Conservation (phyloP, 2,329 filamentous ascomycete species). For the Aspergillus viridinutans region DNA sequence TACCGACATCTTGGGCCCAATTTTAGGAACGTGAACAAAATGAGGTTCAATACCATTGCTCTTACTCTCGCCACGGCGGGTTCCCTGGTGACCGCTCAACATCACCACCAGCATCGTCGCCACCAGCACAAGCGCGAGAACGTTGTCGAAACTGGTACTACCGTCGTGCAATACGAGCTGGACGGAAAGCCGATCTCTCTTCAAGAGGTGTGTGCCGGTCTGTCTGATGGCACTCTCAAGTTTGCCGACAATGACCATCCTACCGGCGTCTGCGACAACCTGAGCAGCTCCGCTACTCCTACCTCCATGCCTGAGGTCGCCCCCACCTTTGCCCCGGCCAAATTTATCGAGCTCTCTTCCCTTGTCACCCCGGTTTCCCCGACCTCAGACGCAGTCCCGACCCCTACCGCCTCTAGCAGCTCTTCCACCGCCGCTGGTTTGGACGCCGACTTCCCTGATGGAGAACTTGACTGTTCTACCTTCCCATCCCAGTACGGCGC, state of each 20-base stretch:
- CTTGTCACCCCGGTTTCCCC: conserved; percentile 31
- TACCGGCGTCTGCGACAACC: conserved; percentile 46
- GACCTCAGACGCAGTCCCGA: conserved; percentile 14
- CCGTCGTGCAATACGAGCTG: conserved; percentile 67
- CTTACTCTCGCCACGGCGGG: conserved; percentile 41
- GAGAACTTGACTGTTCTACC: conserved; percentile 62
- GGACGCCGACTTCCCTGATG: conserved; percentile 68
- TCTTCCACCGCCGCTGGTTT: conserved; percentile 50
- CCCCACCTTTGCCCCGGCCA: conserved; percentile 32
- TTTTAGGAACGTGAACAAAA: conserved; percentile 18
- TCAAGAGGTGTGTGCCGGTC: conserved; percentile 64
- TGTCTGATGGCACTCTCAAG: conserved; percentile 61
- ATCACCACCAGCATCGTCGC: conserved; percentile 41
- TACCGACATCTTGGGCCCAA: background rate
- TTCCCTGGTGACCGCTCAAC: conserved; percentile 40
- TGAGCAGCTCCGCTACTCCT: conserved; percentile 30
- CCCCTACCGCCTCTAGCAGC: conserved; percentile 16
- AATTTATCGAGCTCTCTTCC: conserved; percentile 52
- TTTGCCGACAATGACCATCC: conserved; percentile 63
- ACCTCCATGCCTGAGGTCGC: conserved; percentile 28
- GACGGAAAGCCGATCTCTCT: conserved; percentile 46
- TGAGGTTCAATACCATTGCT: conserved; percentile 40
- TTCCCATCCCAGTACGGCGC: conserved; percentile 84
- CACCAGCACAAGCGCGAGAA: conserved; percentile 40
- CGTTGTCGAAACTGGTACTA: conserved; percentile 54